phyloP scores from a whole-genome alignment of 140 eudicot species.

The Erigeron philadelphicus region DNA sequence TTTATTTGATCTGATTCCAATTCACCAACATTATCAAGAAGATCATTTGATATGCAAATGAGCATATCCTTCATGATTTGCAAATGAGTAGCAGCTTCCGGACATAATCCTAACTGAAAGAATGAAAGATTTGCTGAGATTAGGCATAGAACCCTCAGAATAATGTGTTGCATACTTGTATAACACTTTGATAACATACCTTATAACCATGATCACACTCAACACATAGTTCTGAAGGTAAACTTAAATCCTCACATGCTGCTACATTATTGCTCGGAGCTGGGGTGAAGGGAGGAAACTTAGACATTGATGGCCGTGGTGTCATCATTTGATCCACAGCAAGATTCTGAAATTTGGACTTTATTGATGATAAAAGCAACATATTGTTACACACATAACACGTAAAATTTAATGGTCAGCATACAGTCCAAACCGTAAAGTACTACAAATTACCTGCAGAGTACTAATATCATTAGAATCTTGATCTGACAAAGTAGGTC shows the following conservation, averaged over 20 bases:
- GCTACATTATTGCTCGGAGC: conserved; percentile 29
- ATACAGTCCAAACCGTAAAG: neutral
- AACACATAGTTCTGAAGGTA: conserved; percentile 67
- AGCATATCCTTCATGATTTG: conserved; percentile 76
- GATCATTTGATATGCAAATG: conserved; percentile 75
- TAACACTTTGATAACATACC: conserved; percentile 36
- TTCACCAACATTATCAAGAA: conserved; percentile 58
- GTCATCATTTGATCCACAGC: conserved; percentile 70
- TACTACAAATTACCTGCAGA: conserved; percentile 40
- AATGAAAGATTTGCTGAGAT: conserved; percentile 30
- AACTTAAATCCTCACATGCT: conserved; percentile 37
- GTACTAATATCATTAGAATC: conserved; percentile 30
- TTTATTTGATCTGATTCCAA: conserved; percentile 48
- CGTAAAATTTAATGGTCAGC: neutral
- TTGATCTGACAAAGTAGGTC: conserved; percentile 18
- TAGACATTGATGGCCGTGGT: conserved; percentile 58
- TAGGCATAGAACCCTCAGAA: conserved; percentile 12
- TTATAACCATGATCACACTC: conserved; percentile 67
- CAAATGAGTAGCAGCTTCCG: conserved; percentile 71
- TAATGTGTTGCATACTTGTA: conserved; percentile 11
- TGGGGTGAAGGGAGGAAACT: conserved; percentile 54
- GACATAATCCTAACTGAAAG: conserved; percentile 71
- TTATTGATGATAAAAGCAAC: neutral
- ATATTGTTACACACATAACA: conserved; percentile 13
- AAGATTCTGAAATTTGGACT: conserved; percentile 45